Base-by-base conservation (phyloP, 1,284 basidiomycete species). In the Termitomyces sp. region DNA sequence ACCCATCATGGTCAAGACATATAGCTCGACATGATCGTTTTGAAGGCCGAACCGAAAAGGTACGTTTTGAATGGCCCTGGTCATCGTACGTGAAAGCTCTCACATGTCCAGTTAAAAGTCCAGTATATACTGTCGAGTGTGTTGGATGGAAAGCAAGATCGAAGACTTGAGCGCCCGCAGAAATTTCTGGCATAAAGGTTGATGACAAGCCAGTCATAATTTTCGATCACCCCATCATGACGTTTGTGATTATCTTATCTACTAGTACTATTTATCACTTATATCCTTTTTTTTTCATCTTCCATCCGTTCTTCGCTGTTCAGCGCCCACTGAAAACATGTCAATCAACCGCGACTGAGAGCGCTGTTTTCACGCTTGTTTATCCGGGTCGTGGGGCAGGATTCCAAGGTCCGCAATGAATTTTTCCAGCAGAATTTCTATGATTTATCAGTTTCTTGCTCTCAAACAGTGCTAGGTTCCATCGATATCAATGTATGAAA, bases 121-220 rank as follows among this genome's bases (percentile, higher is more conserved):
- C 90, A 0, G 87, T 78, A 67, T 90, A 94, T 8, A 95, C 81
- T 17, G 85, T 76, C 0, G 84, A 70, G 38, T 80, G 68, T 1
- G 73, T 75, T 0, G 94, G 94, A 64, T 95, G 92, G 67, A 97
- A 97, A 1, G 78, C 81, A 44, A 97, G 76, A 73, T 97, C 94
- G 68, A 97, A 95, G 36, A 94, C 84, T 70, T 97, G 90, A 21
- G 83, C 81, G 49, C 83, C 83, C 41, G 88, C 78, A 28, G 77
- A 73, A 50, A 92, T 84, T 70, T 89, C 84, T 50, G 88, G 83
- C 88, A 89, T 89, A 40, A 58, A 60, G 59, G 50, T 19, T 17
- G 48, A 54, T 8, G 50, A 34, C 44, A 42, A 51, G 4, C 30
- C 10, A 24, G 19, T 10, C n/a, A 31, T 5, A 54, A 57, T 49